phyloP scores from a whole-genome alignment of 2,329 filamentous ascomycete species.

The Nigrospora sphaerica region DNA sequence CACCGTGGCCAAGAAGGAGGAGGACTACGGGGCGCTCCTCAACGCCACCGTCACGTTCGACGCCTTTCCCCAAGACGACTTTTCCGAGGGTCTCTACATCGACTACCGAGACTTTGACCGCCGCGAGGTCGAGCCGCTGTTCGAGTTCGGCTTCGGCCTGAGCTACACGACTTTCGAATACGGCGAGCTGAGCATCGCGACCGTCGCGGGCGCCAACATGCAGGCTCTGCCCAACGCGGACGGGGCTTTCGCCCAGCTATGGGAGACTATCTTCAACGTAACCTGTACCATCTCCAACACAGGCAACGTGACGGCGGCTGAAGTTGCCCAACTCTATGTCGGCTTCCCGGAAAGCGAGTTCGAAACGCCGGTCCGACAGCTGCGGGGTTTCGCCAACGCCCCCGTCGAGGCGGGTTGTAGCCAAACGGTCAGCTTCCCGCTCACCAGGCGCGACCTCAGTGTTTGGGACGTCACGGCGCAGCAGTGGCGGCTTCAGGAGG shows the following conservation, averaged over 20 bases:
- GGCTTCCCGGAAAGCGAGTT: slow-evolving; percentile 28
- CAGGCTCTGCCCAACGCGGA: slow-evolving; percentile 24
- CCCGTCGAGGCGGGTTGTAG: slow-evolving; percentile 45
- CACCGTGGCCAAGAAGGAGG: slow-evolving; percentile 18
- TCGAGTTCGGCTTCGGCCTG: slow-evolving; percentile 77
- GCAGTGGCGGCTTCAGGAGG: slow-evolving; percentile 55
- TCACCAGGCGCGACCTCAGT: slow-evolving; percentile 62
- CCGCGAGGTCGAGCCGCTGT: slow-evolving; percentile 63
- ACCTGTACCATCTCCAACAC: slow-evolving; percentile 60
- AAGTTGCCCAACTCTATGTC: slow-evolving; percentile 57
- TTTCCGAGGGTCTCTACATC: slow-evolving; percentile 73
- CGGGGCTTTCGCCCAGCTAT: slow-evolving; percentile 40
- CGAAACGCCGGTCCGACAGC: slow-evolving; percentile 2
- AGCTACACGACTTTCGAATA: slow-evolving; percentile 65
- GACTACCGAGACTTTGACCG: slow-evolving; percentile 90
- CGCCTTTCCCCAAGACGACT: slow-evolving; percentile 63
- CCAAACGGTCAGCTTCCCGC: slow-evolving; percentile 41
- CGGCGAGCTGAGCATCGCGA: not conserved
- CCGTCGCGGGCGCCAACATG: not conserved
- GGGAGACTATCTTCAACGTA: slow-evolving; percentile 38
- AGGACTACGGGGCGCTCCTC: slow-evolving; percentile 50
- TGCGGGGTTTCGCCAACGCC: slow-evolving; percentile 60
- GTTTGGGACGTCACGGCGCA: slow-evolving; percentile 60
- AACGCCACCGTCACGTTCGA: slow-evolving; percentile 43
- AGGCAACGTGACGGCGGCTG: slow-evolving; percentile 53